Percentiles rank a stretch among this genome's conserved stretches.
Conservation (phyloP, 352 stramenopile species). For the Phytophthora tentaculata region DNA sequence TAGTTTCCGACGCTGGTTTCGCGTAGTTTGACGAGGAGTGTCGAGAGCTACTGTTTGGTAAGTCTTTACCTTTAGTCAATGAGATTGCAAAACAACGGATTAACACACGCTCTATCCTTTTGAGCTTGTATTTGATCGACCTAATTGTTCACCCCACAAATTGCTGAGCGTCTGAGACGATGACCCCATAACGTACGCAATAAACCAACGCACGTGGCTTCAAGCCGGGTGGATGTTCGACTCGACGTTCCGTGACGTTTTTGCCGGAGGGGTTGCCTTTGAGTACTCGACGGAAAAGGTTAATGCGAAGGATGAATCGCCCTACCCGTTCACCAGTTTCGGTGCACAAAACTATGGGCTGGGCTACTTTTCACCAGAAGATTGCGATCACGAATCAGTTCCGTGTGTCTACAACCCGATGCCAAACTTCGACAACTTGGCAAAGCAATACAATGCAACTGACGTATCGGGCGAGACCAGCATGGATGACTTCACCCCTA, state of each 20-base stretch:
- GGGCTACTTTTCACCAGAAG: slow-evolving; percentile 73
- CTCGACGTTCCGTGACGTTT: slow-evolving; percentile 55
- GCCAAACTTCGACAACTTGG: slow-evolving; percentile 70
- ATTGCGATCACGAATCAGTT: slow-evolving; percentile 66
- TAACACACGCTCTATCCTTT: no score
- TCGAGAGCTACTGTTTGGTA: no score
- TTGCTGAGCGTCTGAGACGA: no score
- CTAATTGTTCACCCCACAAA: no score
- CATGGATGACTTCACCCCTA: slow-evolving; percentile 45
- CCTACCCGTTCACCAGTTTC: slow-evolving; percentile 75
- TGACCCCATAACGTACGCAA: no score
- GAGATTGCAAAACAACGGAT: no score
- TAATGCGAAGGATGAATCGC: slow-evolving; percentile 57
- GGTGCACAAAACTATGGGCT: slow-evolving; percentile 80
- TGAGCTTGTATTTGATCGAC: no score
- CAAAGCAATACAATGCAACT: slow-evolving; percentile 50
- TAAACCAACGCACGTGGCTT: slow-evolving; percentile 74
- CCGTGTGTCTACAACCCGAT: slow-evolving; percentile 73
- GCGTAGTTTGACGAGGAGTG: no score
- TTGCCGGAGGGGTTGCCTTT: slow-evolving; percentile 78
- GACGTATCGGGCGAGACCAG: slow-evolving; percentile 45
- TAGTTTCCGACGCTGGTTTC: no score
- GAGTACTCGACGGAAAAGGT: slow-evolving; percentile 85
- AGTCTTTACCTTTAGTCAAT: no score
- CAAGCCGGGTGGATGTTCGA: slow-evolving; percentile 66